Evolutionary conservation across 257 asterid genomes (phyloP), one percentile per base, ranked within the genome.

Genomic region (Fraxinus cuspidata): DNA sequence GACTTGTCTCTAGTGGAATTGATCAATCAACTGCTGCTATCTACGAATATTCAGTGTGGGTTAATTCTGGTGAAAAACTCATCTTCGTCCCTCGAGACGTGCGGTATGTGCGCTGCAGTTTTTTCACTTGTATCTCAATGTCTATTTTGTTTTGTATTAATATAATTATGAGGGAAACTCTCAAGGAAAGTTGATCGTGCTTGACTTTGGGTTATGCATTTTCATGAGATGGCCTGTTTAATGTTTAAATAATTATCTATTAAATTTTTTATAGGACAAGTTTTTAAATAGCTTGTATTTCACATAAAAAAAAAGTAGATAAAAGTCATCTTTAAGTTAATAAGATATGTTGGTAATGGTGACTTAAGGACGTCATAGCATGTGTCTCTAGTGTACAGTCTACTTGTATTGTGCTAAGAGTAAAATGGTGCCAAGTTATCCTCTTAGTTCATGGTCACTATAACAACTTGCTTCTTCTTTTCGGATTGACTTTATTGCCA

Each of bases 21-120:
- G 90, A 86, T 84, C 88, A 85, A 78, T 76, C 85, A 25, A 77
- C 71, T 73, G 81, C 70, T 73, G 86, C 91, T 71, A 81, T 80
- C 70, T 95, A 90, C 60, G 92, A 87, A 81, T 95, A 91, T 85
- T 89, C 96, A 65, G 69, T 88, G 73, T 95, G 99, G 99, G 96
- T 97, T 38, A 88, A 77, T 80, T 84, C 85, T 40, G 94, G 97
- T 66, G 90, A 86, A 77, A 82, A 83, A 72, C 91, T 91, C 72
- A 83, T 80, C 78, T 86, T 92, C 88, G 86, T 89, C 78, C 99
- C 99, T 73, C 86, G 80, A 42, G 99, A 95, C 81, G 82, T 88
- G 3, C 78, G 96, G 99, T 94, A 92, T 74, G 86, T 76, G 31
- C 80, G 18, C 53, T 74, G 47, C 27, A 8, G 44, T 27, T 38